These are phyloP conservation scores for Ophiostoma novo-ulmi DNA, from an alignment of 2,329 filamentous ascomycete species.

Conservation along the genomic window DNA sequence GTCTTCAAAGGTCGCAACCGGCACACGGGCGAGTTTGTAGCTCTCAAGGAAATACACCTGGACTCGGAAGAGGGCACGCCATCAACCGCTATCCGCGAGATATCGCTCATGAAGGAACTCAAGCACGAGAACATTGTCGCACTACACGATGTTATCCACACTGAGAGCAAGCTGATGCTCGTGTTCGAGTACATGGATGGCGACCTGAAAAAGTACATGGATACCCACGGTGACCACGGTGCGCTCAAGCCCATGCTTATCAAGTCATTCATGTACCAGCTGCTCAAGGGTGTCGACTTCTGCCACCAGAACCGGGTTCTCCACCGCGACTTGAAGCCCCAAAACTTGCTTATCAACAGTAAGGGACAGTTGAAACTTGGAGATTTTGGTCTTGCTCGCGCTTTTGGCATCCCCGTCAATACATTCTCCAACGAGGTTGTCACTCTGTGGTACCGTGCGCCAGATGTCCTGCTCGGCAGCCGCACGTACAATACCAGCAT, in stretches of 20 bases:
- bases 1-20: conserved; percentile 96
- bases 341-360: conserved; percentile 91
- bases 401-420: conserved; percentile 95
- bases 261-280: conserved; percentile 99
- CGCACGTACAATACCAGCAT: conserved; percentile 99
- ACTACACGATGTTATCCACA: conserved; percentile 97
- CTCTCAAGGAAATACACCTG: conserved; percentile 96
- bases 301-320: conserved; percentile 96
- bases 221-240: conserved; percentile 81
- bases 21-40: conserved; percentile 93
- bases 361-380: conserved; percentile 88
- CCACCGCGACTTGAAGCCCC: conserved; percentile 91
- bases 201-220: conserved; percentile 98
- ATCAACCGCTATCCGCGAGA: conserved; percentile 94
- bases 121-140: conserved; percentile 98
- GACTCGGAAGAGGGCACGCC: conserved; percentile 98
- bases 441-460: conserved; percentile 94
- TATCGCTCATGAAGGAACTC: conserved; percentile 98
- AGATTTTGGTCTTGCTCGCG: conserved; percentile 88
- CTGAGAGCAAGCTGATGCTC: conserved; percentile 99
- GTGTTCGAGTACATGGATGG: conserved; percentile 99
- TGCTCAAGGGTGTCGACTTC: conserved; percentile 91
- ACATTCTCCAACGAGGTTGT: conserved; percentile 98
- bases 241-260: conserved; percentile 84
- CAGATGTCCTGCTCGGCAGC: conserved; percentile 88